Evolutionary conservation across 352 stramenopile species (phyloP).

Genomic region (Pythium phragmitis): DNA sequence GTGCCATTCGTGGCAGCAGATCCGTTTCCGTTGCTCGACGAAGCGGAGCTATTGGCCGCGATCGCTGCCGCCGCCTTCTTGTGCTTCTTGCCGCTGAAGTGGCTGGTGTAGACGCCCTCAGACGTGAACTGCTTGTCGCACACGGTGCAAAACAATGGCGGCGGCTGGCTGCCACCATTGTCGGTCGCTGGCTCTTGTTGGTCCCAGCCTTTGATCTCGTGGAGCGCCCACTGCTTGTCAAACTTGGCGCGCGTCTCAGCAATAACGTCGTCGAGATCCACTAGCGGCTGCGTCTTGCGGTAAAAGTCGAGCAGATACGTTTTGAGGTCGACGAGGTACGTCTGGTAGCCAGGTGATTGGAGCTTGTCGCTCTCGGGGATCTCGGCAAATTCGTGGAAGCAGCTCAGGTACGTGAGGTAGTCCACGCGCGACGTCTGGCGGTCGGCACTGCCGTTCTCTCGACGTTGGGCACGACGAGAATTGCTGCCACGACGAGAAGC

Average conservation of each 20-base stretch:
- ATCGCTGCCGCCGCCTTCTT: conserved; percentile 50
- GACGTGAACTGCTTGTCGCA: conserved; percentile 80
- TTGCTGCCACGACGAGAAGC: background rate
- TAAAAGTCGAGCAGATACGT: conserved; percentile 87
- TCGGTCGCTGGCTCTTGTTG: background rate
- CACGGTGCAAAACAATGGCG: conserved; percentile 50
- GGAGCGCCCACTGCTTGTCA: conserved; percentile 76
- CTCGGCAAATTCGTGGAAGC: conserved; percentile 64
- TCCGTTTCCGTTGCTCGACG: background rate
- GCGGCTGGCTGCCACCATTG: background rate
- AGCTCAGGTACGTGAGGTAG: conserved; percentile 73
- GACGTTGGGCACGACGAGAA: conserved; percentile 18
- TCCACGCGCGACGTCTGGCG: conserved; percentile 34
- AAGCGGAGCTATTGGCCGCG: background rate
- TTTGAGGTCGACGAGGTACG: conserved; percentile 76
- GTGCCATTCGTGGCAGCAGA: background rate
- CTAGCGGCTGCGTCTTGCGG: conserved; percentile 83
- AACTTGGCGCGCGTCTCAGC: conserved; percentile 81
- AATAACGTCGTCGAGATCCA: conserved; percentile 85
- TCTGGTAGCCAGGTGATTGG: conserved; percentile 51
- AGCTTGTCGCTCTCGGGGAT: conserved; percentile 63
- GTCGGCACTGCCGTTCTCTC: conserved; percentile 21
- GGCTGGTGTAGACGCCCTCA: conserved; percentile 64
- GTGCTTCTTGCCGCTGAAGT: conserved; percentile 80
- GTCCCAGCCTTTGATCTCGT: conserved; percentile 62